A percentile compares a stretch with the other conserved stretches of the same genome.
Evolutionary conservation across 768 basidiomycete genomes (phyloP).

Genomic region (Collybia mongolica): DNA sequence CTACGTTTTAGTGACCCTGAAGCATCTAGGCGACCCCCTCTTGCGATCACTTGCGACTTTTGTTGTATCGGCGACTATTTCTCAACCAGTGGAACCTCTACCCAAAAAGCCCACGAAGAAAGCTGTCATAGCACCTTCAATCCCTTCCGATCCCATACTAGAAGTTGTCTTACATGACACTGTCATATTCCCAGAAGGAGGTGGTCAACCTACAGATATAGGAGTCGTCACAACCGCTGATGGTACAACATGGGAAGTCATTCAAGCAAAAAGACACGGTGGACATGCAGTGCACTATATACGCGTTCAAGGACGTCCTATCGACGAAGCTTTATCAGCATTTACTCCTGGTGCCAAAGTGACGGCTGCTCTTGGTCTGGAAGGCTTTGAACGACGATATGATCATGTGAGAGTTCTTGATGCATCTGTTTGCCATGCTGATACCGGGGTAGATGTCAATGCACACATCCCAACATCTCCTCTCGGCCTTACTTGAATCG

Average conservation of each 20-base stretch:
- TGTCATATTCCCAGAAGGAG: slow-evolving; percentile 78
- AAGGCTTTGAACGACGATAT: slow-evolving; percentile 62
- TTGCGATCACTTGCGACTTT: slow-evolving; percentile 55
- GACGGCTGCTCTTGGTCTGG: slow-evolving; percentile 50
- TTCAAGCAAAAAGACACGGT: slow-evolving; percentile 67
- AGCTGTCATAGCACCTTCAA: slow-evolving; percentile 45
- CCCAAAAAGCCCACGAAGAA: slow-evolving; percentile 56
- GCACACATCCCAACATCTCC: slow-evolving; percentile 83
- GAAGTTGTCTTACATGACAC: slow-evolving; percentile 76
- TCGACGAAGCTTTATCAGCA: slow-evolving; percentile 40
- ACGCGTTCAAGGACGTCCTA: slow-evolving; percentile 34
- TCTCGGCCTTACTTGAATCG: slow-evolving; percentile 77
- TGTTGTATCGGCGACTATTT: slow-evolving; percentile 49
- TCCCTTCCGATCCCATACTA: slow-evolving; percentile 46
- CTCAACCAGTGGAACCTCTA: slow-evolving; percentile 37
- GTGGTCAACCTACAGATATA: slow-evolving; percentile 79
- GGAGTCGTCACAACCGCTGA: slow-evolving; percentile 51
- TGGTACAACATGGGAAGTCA: slow-evolving; percentile 53
- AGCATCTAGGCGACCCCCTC: slow-evolving; percentile 63
- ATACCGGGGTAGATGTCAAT: slow-evolving; percentile 60
- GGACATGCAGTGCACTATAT: slow-evolving; percentile 78
- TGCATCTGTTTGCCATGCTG: slow-evolving; percentile 1
- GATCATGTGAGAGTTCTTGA: slow-evolving; percentile 58
- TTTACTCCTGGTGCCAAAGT: slow-evolving; percentile 55
- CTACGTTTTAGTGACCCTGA: slow-evolving; percentile 3